phyloP scores from a whole-genome alignment of 2,329 filamentous ascomycete species.

The Fusarium compactum region DNA sequence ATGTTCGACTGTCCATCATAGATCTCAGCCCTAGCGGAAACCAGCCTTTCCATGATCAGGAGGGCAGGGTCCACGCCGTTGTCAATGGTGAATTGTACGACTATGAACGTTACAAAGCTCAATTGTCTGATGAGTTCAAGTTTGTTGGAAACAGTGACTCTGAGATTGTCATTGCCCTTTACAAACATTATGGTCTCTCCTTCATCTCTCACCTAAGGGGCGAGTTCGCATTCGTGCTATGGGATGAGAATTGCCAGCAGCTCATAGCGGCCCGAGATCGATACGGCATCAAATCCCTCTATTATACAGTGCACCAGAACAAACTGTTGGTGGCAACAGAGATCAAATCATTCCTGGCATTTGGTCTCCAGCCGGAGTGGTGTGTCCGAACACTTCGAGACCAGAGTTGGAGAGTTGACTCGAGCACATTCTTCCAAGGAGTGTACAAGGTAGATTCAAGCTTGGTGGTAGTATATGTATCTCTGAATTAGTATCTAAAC shows the following conservation, averaged over 20 bases:
- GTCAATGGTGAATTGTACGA: slow-evolving; percentile 3
- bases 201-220: slow-evolving; percentile 3
- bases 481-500: no score
- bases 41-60: background rate
- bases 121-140: background rate
- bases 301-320: background rate
- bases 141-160: slow-evolving; percentile 9
- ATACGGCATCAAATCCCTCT: slow-evolving; percentile 8
- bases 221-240: slow-evolving; percentile 3
- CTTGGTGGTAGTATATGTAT: accelerated
- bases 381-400: background rate
- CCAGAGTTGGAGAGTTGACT: slow-evolving; percentile 6
- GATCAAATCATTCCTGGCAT: slow-evolving; percentile 11
- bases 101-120: slow-evolving; percentile 3
- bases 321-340: slow-evolving; percentile 9
- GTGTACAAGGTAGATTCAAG: background rate
- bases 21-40: slow-evolving; percentile 5
- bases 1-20: slow-evolving; percentile 9
- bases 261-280: slow-evolving; percentile 4
- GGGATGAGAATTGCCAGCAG: background rate
- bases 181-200: slow-evolving; percentile 5
- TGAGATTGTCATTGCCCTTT: slow-evolving; percentile 10
- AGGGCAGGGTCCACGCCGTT: background rate
- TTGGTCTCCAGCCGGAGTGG: slow-evolving; percentile 1
- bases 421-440: background rate